Percentiles rank a stretch among this genome's conserved stretches.
phyloP scores from a whole-genome alignment of 805 yeast genomes.

The Barnettozyma populi region DNA sequence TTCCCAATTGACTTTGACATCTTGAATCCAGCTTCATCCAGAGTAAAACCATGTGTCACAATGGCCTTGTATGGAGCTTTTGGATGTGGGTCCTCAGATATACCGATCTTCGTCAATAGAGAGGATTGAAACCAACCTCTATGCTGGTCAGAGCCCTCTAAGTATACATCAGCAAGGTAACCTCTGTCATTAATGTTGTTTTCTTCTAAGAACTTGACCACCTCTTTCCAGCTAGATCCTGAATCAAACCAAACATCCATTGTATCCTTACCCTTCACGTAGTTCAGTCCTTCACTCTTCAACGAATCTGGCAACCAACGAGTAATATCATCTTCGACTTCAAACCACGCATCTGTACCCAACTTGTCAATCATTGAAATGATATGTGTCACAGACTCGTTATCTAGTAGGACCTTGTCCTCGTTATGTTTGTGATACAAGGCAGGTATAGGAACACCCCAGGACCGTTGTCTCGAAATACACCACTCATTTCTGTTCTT shows the following conservation, averaged over 20 bases:
- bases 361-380: slow-evolving; percentile 47
- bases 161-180: slow-evolving; percentile 69
- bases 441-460: slow-evolving; percentile 99
- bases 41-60: slow-evolving; percentile 89
- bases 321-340: slow-evolving; percentile 39
- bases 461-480: slow-evolving; percentile 87
- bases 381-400: slow-evolving; percentile 49
- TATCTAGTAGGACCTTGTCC: slow-evolving; percentile 59
- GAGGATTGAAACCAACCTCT: slow-evolving; percentile 99
- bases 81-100: slow-evolving; percentile 18
- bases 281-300: slow-evolving; percentile 37
- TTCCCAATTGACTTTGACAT: slow-evolving; percentile 96
- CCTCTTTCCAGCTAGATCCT: slow-evolving; percentile 83
- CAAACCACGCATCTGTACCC: slow-evolving; percentile 85
- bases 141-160: slow-evolving; percentile 98
- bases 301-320: slow-evolving; percentile 70
- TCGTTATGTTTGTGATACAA: slow-evolving; percentile 50
- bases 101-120: slow-evolving; percentile 67
- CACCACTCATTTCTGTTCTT: slow-evolving; percentile 91
- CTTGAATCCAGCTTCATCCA: slow-evolving; percentile 80
- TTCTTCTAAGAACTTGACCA: slow-evolving; percentile 35
- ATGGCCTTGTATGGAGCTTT: slow-evolving; percentile 66
- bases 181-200: slow-evolving; percentile 33
- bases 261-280: slow-evolving; percentile 73
- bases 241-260: slow-evolving; percentile 99